A percentile compares a stretch with the other conserved stretches of the same genome.
phyloP scores from a whole-genome alignment of 2,329 filamentous ascomycete species.

The Epichloe sibirici region DNA sequence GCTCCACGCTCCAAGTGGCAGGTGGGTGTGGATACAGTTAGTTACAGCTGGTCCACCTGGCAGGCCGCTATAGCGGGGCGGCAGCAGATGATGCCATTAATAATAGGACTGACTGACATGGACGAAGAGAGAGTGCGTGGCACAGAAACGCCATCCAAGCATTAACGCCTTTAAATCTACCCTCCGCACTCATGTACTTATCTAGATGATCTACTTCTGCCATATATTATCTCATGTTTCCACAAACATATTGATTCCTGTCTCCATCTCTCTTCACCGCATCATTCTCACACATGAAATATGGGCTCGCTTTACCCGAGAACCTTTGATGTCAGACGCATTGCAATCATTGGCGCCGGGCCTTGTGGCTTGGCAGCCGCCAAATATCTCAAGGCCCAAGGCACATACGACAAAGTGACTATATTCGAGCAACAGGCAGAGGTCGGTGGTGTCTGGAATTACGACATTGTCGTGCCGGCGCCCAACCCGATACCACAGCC shows the following conservation, averaged over 20 bases:
- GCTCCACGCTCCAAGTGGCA: not conserved
- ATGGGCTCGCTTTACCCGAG: conserved; percentile 19
- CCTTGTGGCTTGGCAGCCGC: conserved; percentile 68
- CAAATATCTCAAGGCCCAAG: conserved; percentile 66
- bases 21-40: conserved; percentile 1
- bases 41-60: not conserved
- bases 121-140: not conserved
- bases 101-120: not conserved
- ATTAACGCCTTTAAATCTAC: no score
- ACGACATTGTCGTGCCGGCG: conserved; percentile 41
- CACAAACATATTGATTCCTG: not conserved
- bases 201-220: no score
- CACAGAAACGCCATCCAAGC: no score
- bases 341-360: conserved; percentile 76
- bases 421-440: conserved; percentile 71
- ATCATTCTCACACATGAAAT: not conserved
- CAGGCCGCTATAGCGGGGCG: not conserved
- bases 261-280: conserved; percentile 1
- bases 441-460: conserved; percentile 80
- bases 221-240: no score
- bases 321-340: conserved; percentile 39
- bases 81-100: not conserved
- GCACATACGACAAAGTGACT: conserved; percentile 53
- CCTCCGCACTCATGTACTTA: no score
- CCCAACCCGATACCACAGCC: conserved; percentile 53